These are phyloP conservation scores for Aphanoascus verrucosus DNA, from an alignment of 2,329 filamentous ascomycete genomes.

Conservation along the genomic window DNA sequence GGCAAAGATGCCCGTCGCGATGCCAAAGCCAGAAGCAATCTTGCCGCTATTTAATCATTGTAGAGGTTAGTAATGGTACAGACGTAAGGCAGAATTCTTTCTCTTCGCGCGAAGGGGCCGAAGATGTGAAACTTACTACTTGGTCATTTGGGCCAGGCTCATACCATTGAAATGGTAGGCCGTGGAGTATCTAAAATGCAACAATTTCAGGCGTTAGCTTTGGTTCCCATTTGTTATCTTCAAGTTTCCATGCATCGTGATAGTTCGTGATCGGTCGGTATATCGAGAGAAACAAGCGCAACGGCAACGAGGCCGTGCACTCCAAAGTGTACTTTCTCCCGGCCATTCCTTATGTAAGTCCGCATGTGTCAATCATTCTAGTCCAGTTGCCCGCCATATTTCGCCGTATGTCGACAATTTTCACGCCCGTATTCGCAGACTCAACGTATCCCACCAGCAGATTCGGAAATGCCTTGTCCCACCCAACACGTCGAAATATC, in stretches of 20 bases:
- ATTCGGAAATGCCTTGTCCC: background rate
- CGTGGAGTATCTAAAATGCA: slow-evolving; percentile 39
- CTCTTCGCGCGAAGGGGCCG: slow-evolving; percentile 10
- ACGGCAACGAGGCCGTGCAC: no score
- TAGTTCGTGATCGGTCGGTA: no score
- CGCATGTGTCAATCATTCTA: no score
- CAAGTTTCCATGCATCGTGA: no score
- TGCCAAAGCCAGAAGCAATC: slow-evolving; percentile 47
- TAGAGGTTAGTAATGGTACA: background rate
- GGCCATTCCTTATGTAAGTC: no score
- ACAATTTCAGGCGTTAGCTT: background rate
- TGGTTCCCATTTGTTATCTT: no score
- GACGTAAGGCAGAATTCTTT: background rate
- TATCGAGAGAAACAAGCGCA: no score
- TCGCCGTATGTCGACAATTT: no score
- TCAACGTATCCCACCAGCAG: background rate
- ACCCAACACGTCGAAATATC: background rate
- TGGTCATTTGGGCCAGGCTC: slow-evolving; percentile 31
- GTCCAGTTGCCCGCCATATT: no score
- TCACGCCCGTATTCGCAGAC: background rate
- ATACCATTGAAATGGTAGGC: slow-evolving; percentile 42
- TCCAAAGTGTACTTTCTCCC: no score
- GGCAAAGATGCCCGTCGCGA: slow-evolving; percentile 47
- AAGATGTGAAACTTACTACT: slow-evolving; percentile 35
- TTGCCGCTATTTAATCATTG: slow-evolving; percentile 28